Base-by-base conservation (phyloP, 2,329 filamentous ascomycete genomes). In the Monosporascus sp. region DNA sequence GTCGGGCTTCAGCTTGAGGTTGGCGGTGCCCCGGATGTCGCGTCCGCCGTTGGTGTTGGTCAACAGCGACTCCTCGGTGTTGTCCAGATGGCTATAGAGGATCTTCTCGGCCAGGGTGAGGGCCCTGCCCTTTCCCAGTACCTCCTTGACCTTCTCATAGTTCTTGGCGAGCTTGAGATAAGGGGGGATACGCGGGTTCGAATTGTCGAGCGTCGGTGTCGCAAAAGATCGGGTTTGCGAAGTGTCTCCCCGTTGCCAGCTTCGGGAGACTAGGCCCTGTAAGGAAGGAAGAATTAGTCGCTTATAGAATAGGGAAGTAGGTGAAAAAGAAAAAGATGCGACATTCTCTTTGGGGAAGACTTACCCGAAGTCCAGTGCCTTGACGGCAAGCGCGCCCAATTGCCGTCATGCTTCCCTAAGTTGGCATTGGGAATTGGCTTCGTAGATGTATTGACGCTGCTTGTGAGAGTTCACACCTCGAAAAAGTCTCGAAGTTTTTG, bases 91-190 rank as follows among this genome's bases (percentile, higher is more conserved):
- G 65, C 92, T 90, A 78, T 97, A 99, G 54, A 99, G 82, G 65
- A 99, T 97, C 82, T 99, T 99, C 75, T 99, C 94, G 58, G 94
- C 91, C 53, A 99, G 82, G 2, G 93, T 97, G 55, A 99, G 82
- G 52, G 65, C 79, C 71, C 31, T 80, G 74, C 48, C 80, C 56
- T 55, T 60, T 18, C 64, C 81, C 14, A 89, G 75, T 3, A 88
- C 77, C 48, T 64, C 54, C 55, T 77, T 76, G 46, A 88, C 85
- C 65, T 84, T 73, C 52, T 79, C 74, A 53, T 89, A 79, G 53
- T 80, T 83, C 55, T 75, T 74, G 55, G 84, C 72, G 47, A 89
- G 82, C 70, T 85, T 88, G 20, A 78, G 71, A 68, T 90, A 90
- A 18, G 86, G 86, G 48, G 86, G 86, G 60, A 82, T 85, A 59